Evolutionary conservation across 352 stramenopile species (phyloP).

Genomic region (Thraustotheca clavata): DNA sequence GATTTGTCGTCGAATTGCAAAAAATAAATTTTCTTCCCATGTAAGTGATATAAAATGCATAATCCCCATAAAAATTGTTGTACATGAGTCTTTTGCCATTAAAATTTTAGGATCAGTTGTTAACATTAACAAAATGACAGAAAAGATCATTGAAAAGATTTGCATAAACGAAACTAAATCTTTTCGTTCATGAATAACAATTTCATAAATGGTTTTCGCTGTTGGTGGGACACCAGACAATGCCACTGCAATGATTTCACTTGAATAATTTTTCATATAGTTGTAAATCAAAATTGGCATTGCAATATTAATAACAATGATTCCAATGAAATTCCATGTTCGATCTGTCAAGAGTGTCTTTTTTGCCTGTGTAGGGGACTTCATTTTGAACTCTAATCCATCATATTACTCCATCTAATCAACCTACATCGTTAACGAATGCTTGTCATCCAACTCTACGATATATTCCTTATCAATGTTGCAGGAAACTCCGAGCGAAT

Average conservation of each 20-base stretch:
- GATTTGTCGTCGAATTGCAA: slow-evolving; percentile 13
- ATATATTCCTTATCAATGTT: no score
- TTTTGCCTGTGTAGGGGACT: not conserved
- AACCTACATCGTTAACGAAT: not conserved
- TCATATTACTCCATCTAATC: not conserved
- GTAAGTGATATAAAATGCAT: slow-evolving; percentile 18
- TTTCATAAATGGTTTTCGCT: slow-evolving; percentile 7
- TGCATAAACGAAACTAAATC: slow-evolving; percentile 19
- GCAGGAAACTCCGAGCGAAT: no score
- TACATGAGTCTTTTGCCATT: slow-evolving; percentile 18
- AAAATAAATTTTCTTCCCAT: slow-evolving; percentile 17
- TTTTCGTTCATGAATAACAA: slow-evolving; percentile 7
- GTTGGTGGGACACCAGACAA: slow-evolving; percentile 18
- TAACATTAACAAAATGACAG: not conserved
- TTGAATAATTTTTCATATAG: slow-evolving; percentile 5
- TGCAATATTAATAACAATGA: slow-evolving; percentile 16
- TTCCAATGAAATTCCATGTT: slow-evolving; percentile 1
- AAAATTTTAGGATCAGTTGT: slow-evolving; percentile 10
- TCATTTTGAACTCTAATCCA: not conserved
- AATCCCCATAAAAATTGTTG: slow-evolving; percentile 5
- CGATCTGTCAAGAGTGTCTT: not conserved
- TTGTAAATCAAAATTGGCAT: slow-evolving; percentile 14
- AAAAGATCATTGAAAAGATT: slow-evolving; percentile 20
- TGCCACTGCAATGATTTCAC: slow-evolving; percentile 7
- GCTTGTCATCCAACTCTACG: not conserved